Base-by-base conservation (phyloP, 768 basidiomycete species). In the Rhodotorula diobovata region DNA sequence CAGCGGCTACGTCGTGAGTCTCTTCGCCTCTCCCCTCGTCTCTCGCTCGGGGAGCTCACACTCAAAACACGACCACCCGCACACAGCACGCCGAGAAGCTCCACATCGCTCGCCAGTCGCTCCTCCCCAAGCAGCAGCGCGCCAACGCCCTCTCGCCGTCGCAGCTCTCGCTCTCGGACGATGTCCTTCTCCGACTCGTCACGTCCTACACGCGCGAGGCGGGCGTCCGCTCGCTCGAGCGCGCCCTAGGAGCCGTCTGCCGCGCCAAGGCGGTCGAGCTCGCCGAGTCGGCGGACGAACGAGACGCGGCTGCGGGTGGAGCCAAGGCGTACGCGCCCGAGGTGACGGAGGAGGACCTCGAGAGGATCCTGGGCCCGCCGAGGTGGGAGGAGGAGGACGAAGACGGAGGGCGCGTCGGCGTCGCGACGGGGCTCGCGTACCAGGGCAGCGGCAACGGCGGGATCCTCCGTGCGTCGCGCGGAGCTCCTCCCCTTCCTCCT, bases 211-310 rank as follows among this genome's bases (percentile, higher is more conserved):
- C 93, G 4, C 84, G 90, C 12, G 93, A 97, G 80, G 91, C 93
- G 0, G 94, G 94, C 45, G 93, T 97, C n/a, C 86, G 94, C 46
- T 87, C 87, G 56, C 85, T 95, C 25, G 93, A 96, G 77, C 86
- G 93, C 21, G 87, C 90, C 4, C 87, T 97, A 53, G 92, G 91
- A 6, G 85, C 88, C 34, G 88, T 97, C n/a, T 89, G 89, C n/a
- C 82, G 93, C 43, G 89, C 85, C 74, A 96, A 96, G 77, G 93
- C 92, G 1, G 94, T 97, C 10, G 89, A 96, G 76, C 94, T 89
- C 87, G 86, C 90, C 0, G 89, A 90, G 74, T 83, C 84, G 39
- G 63, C 50, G n/a, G 70, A 66, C 18, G 32, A n/a, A n/a, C n/a
- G n/a, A n/a, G n/a, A 10, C n/a, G 32, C 28, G 34, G 58, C 32